Conservation (phyloP, 108 stramenopile genomes). For the Skeletonema costatum region DNA sequence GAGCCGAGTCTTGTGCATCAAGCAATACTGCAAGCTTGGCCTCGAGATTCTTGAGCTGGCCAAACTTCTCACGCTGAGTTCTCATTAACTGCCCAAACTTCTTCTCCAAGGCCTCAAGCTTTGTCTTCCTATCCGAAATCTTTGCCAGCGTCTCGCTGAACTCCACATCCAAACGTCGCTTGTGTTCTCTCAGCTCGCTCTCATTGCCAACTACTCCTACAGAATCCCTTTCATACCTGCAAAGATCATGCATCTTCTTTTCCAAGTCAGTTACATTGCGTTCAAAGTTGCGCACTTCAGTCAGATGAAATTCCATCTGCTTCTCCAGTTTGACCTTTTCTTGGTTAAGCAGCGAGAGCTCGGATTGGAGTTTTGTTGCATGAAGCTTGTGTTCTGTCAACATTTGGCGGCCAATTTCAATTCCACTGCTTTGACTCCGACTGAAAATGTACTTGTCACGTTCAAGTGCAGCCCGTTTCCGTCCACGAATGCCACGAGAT, state of each 20-base stretch:
- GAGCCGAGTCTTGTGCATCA: conserved; percentile 88
- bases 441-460: conserved; percentile 87
- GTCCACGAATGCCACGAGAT: conserved; percentile 73
- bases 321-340: conserved; percentile 85
- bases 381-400: conserved; percentile 90
- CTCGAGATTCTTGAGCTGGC: conserved; percentile 79
- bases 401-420: conserved; percentile 90
- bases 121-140: conserved; percentile 81
- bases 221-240: conserved; percentile 72
- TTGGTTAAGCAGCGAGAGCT: conserved; percentile 79
- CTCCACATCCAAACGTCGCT: conserved; percentile 83
- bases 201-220: conserved; percentile 58
- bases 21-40: conserved; percentile 88
- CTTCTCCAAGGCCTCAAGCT: conserved; percentile 64
- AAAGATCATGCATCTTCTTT: conserved; percentile 83
- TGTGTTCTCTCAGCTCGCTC: conserved; percentile 73
- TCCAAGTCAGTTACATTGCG: conserved; percentile 73
- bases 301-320: conserved; percentile 67
- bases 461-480: conserved; percentile 68
- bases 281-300: conserved; percentile 83
- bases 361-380: conserved; percentile 85
- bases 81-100: conserved; percentile 67
- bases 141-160: conserved; percentile 82
- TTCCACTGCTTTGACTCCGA: conserved; percentile 81
- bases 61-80: conserved; percentile 76